Base-by-base conservation (phyloP, 2,329 filamentous ascomycete genomes). In the Ceratocystis ficicola region DNA sequence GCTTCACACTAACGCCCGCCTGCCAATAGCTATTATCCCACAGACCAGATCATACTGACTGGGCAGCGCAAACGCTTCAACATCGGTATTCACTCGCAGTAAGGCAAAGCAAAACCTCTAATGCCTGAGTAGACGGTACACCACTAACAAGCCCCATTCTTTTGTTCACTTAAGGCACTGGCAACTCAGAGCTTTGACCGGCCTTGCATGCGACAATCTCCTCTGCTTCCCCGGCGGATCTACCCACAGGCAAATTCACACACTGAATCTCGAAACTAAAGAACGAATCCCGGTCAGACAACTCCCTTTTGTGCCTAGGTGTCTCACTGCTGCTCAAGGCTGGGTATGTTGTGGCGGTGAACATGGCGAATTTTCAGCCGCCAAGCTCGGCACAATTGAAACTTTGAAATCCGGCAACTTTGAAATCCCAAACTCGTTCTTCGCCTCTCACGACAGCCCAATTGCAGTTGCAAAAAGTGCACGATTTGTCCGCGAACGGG, bases 331-430 rank as follows among this genome's bases (percentile, higher is more conserved):
- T 6, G 87, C 86, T 64, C 83, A 89, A 71, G 91, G 91, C 64
- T 97, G 90, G 87, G 82, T 97, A 46, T 96, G 90, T 71, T 89
- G 92, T 60, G 94, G 93, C 60, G 93, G 93, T 67, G 88, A 95
- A 71, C 84, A 85, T 70, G 94, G 94, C 66, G 88, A 95, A 73
- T 96, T 95, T 73, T 86, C 89, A 36, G 86, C 90, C 65, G 87
- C 96, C 71, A 85, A 83, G 70, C 78, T 92, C 15, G 74, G 50
- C 30, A 59, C 60, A 5, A 17, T 44, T 5, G 61, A 44, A 7
- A 41, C 32, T 3, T 64, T 60, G 12, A 62, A 66, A 28, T 57
- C 64, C 17, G 57, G 36, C 7, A 41, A 60, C 20, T 20, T 64
- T 17, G 62, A 64, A 12, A 22, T 52, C 17, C 25, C 48, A 36